Evolutionary conservation across 2,329 filamentous ascomycete genomes (phyloP), one percentile per base, ranked within the genome.

Genomic region (Pestalotiopsis fici): DNA sequence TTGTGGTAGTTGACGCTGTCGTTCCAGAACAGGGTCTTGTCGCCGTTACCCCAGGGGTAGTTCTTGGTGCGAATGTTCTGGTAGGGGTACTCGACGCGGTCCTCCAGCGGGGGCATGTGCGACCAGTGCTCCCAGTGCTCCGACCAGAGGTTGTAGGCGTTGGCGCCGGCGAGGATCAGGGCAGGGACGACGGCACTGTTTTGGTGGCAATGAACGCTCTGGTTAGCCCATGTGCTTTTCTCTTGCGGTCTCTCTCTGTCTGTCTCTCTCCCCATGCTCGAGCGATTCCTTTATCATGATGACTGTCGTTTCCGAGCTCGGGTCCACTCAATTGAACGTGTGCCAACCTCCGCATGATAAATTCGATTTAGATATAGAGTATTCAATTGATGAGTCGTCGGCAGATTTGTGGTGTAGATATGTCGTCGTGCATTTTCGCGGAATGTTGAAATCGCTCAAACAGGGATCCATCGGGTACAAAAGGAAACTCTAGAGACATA

Each of bases 31-130:
- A 91, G 73, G 74, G 90, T 91, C 90, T 98, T 96, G 86, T 99
- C 96, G 79, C 96, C 96, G 79, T 98, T 87, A 73, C 95, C 95
- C 93, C 93, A 99, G 78, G 89, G 90, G 87, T 84, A 99, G 89
- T 97, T 98, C 91, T 96, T 98, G 81, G 89, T 88, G 80, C 96
- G 93, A 82, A 99, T 93, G 88, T 99, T 99, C 89, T 97, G 93
- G 90, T 97, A 99, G 69, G 94, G 85, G 84, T 98, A 99, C 86
- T 98, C 93, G 77, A 88, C 84, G 78, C 93, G 92, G 85, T 99
- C 96, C 86, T 97, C 94, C 74, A 95, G 86, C 73, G 96, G 93
- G 69, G 92, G 89, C 82, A 93, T 84, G 85, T 98, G 95, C 65
- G 82, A 84, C 89, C 92, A 94, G 88, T 99, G 96, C 84, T 97